These are phyloP conservation scores for rapeseed (Brassica napus) DNA, from an alignment of 345 rosid genomes.

Conservation along the genomic window DNA sequence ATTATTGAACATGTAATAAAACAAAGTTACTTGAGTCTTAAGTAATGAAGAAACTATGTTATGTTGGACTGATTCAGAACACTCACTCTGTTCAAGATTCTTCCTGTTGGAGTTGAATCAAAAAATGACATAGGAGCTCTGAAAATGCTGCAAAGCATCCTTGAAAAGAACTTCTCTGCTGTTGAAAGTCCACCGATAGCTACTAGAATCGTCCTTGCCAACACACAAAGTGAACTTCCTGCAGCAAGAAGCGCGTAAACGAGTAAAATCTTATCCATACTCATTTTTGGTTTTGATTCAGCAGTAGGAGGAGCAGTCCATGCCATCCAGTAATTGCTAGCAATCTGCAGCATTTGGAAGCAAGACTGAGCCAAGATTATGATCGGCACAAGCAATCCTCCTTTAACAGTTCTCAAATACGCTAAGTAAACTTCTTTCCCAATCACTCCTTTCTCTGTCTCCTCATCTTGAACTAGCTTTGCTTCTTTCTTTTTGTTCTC, in stretches of 20 bases:
- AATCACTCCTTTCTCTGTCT: conserved; percentile 83
- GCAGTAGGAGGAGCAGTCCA: conserved; percentile 79
- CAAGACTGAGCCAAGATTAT: conserved; percentile 82
- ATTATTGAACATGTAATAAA: conserved; percentile 27
- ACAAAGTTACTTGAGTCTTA: conserved; percentile 11
- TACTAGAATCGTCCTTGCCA: conserved; percentile 64
- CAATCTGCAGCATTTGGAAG: conserved; percentile 78
- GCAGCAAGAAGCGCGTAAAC: conserved; percentile 68
- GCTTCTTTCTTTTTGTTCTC: conserved; percentile 67
- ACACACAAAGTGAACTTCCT: conserved; percentile 70
- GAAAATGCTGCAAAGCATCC: conserved; percentile 70
- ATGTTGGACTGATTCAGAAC: background rate
- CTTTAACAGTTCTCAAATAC: conserved; percentile 66
- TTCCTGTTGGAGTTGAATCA: conserved; percentile 92
- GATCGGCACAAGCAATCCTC: conserved; percentile 71
- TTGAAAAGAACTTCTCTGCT: conserved; percentile 71
- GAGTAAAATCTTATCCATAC: conserved; percentile 62
- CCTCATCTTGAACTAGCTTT: conserved; percentile 89
- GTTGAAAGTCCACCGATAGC: conserved; percentile 74
- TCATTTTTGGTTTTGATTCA: conserved; percentile 48
- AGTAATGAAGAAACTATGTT: background rate
- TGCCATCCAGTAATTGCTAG: conserved; percentile 97
- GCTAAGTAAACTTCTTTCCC: conserved; percentile 89
- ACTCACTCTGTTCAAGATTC: conserved; percentile 90
- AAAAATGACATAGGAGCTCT: conserved; percentile 93